Base-by-base conservation (phyloP, 495 filamentous ascomycete genomes). In the Bathelium albidoporum region DNA sequence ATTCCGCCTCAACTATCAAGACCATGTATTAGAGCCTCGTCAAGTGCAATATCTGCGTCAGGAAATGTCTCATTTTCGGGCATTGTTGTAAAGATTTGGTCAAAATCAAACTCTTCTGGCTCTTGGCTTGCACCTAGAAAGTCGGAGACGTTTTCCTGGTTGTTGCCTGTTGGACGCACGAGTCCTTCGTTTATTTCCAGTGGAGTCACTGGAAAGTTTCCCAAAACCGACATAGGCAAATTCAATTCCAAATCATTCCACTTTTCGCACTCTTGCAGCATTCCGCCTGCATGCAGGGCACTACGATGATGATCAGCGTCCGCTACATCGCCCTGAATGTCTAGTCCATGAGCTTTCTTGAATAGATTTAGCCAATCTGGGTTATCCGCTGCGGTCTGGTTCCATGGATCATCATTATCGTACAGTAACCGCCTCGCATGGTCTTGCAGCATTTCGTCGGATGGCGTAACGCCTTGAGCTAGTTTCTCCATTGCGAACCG, bases 371-470 rank as follows among this genome's bases (percentile, higher is more conserved):
- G 69, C 75, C 75, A 77, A 52, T 77, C 75, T 16, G 71, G 69
- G 61, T 76, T 77, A 61, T 77, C 75, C 1, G 75, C 75, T 1
- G 75, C 72, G 1, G 75, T 77, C 65, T 76, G 74, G 62, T 77
- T 75, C 75, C 74, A 76, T 2, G 66, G 29, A 59, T 77, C 75
- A 39, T 76, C 73, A 29, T 62, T 63, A 26, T 73, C 74, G 62
- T 74, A 77, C n/a, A 74, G 62, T 26, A 77, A 70, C 45, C 58
- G 61, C 24, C 75, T 70, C 1, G 75, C 73, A 52, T 73, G 55
- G 7, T n/a, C 14, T 64, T 77, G 75, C 26, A 77, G 62, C 68
- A 73, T 67, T 59, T 74, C 70, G 43, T 77, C 75, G 1, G 70
- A 74, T 14, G 73, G 20, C 22, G 65, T 62, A 12, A 68, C 43